Percentiles rank a stretch among this genome's conserved stretches.
phyloP scores from a whole-genome alignment of 345 rosid species.

The Salix koriyanagi region DNA sequence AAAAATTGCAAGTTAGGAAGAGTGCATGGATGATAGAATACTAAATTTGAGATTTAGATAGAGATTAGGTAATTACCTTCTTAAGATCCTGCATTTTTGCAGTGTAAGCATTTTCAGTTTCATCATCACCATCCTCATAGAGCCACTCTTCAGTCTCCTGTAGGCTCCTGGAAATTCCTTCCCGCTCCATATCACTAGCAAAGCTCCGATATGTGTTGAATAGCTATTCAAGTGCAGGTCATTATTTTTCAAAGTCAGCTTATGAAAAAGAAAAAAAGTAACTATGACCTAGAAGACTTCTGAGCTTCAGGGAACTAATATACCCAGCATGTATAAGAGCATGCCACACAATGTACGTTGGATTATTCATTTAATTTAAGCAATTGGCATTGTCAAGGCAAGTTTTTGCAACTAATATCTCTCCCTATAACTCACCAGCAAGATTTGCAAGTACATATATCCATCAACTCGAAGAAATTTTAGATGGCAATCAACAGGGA shows the following conservation, averaged over 20 bases:
- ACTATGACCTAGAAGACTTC: not conserved
- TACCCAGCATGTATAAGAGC: not conserved
- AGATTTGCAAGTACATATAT: no score
- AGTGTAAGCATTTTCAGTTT: conserved; percentile 55
- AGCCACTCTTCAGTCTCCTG: conserved; percentile 84
- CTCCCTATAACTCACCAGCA: no score
- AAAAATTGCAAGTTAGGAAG: conserved; percentile 3
- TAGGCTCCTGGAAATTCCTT: conserved; percentile 54
- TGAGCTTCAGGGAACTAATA: not conserved
- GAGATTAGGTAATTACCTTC: conserved; percentile 35
- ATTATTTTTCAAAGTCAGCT: not conserved
- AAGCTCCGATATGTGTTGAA: conserved; percentile 52
- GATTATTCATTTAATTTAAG: not conserved
- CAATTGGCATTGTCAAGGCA: not conserved
- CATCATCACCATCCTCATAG: conserved; percentile 76
- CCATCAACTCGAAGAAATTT: no score
- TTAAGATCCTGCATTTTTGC: conserved; percentile 53
- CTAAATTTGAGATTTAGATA: not conserved
- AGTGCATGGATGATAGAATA: not conserved
- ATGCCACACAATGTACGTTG: not conserved
- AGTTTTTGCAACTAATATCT: no score
- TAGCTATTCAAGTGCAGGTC: conserved; percentile 39
- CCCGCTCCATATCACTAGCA: conserved; percentile 55
- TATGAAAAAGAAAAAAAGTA: not conserved
- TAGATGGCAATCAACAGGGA: no score